Base-by-base conservation (phyloP, 1,284 basidiomycete species). In the Fistulina hepatica region DNA sequence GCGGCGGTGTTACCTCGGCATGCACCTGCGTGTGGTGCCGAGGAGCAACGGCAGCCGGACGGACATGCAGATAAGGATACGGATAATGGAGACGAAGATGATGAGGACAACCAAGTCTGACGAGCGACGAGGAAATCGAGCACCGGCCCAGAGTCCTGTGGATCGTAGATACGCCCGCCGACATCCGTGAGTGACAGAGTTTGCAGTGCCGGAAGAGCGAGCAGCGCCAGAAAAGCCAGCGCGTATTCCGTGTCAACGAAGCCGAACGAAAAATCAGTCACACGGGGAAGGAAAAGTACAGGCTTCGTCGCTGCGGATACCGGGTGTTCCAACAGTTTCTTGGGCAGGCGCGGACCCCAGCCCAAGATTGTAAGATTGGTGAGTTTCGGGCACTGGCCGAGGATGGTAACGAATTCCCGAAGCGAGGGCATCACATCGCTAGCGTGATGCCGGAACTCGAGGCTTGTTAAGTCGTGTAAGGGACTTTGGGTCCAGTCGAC, bases 371-470 rank as follows among this genome's bases (percentile, higher is more conserved):
- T 51, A 4, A 74, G 59, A 11, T 51, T 51, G 37, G 53, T 44
- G 16, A 75, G 59, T 15, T 51, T 43, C 3, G 62, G 59, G 43
- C 61, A 72, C 1, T 52, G 54, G 8, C 46, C 24, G 10, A 73
- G 48, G 23, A 74, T 64, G 15, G 45, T 38, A 8, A 46, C 41
- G 40, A 76, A 73, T 39, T 72, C 58, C 0, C 51, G 42, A 33
- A 69, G 45, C 5, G 58, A 60, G 3, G 73, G 73, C 54, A 66
- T 63, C 17, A 75, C 69, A 27, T 71, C 64, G 23, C 47, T 56
- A 1, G 73, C 62, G 13, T 72, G 69, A 42, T 69, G 75, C 44
- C 61, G 71, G 45, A 74, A 53, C 41, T 71, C 64, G 24, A 75
- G 52, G 15, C 53, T 55, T n/a, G 55, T 54, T 10, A 76, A 60